Evolutionary conservation across 2,329 filamentous ascomycete genomes (phyloP), one percentile per base, ranked within the genome.

Genomic region (Trichoderma sp.): DNA sequence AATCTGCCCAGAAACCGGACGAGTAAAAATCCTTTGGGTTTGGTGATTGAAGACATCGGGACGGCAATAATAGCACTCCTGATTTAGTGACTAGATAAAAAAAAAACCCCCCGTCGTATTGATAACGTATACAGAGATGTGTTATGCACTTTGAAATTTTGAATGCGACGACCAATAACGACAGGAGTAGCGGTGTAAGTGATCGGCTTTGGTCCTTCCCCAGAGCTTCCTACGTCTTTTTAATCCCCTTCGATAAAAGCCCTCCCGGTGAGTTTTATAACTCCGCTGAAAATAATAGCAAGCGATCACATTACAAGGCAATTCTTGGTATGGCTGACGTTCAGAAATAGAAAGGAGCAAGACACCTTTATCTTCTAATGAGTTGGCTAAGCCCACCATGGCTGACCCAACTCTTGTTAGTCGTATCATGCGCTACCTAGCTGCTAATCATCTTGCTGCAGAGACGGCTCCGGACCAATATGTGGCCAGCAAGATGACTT

Each of bases 361-460:
- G 57, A 64, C 48, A 1, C 71, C 72, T 3, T 25, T 72, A 12
- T 34, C 32, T 29, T 72, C 32, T 25, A 56, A 12, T 9, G 72
- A 29, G 69, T 78, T 17, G 70, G 73, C 56, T 19, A 22, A 71
- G 27, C 71, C 67, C 34, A 75, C 71, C 4, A 66, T 68, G 8
- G 76, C 74, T 9, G 71, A 76, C 4, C 74, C 73, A 5, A 69
- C 64, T 27, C 72, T 80, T 17, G 61, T 73, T 58, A 70, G 72
- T 29, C 76, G 77, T 45, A 68, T 80, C 13, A 68, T 80, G 7
- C 74, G 78, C 37, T 75, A 74, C 53, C 72, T 77, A 35, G 74
- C 74, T 15, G 72, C 78, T 1, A 76, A 75, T 59, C 73, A 74
- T 13, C 57, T 76, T 17, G 74, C 79, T 57, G 48, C 65, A 6